Base-by-base conservation (phyloP, 768 basidiomycete species). In the Leucocoprinus birnbaumii region DNA sequence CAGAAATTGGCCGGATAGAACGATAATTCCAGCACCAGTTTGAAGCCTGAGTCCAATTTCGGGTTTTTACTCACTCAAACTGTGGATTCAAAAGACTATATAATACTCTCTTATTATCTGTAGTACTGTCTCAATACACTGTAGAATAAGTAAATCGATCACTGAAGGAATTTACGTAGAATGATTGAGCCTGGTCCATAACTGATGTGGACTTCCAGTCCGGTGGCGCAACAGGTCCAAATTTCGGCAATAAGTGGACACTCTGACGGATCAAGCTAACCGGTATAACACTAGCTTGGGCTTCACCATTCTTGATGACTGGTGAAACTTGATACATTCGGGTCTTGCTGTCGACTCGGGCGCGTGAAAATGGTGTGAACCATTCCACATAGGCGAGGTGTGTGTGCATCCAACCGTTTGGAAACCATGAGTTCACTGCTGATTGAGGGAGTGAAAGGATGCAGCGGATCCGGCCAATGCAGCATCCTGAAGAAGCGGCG, bases 181-280 rank as follows among this genome's bases (percentile, higher is more conserved):
- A 75, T 1, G 27, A 51, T 5, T 44, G 34, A 44, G 65, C 65
- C 3, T 31, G 2, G 8, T 75, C 70, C 1, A 74, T 59, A 7
- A 73, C 66, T 31, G 50, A 72, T 18, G 61, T 66, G 37, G 62
- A 64, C 0, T 61, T 62, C 73, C 73, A 75, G 3, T 62, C 59
- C 0, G 54, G 37, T 21, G 68, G 69, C 0, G 61, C 68, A 2
- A 47, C 34, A 2, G 57, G 56, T 1, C 71, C 70, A 52, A 71
- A 73, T 25, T 61, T 59, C 0, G 72, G 72, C 18, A 68, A 63
- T 0, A 73, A 58, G 53, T 75, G 72, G 3, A 66, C 55, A 24
- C 66, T 68, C 0, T 61, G 57, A 0, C 27, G n/a, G 8, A 74
- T 68, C 0, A 60, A 6, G 0, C 37, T 8, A 5, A 71, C 37